Conservation (phyloP, 306 rosid species). For the Prunus persica region DNA sequence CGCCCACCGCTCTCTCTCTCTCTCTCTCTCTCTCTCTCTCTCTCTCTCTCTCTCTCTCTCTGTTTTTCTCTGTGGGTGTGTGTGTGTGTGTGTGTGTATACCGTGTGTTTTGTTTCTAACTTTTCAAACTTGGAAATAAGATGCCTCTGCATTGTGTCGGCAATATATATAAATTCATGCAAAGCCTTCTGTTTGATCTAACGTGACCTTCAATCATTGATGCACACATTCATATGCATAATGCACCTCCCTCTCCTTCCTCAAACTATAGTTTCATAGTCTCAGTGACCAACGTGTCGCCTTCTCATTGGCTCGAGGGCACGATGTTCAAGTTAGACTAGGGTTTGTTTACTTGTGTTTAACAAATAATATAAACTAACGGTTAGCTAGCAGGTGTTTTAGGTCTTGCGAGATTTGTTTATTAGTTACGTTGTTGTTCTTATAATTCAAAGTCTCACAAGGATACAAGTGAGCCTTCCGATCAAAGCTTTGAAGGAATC, state of each 20-base stretch:
- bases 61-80: neutral
- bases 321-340: slow-evolving; percentile 16
- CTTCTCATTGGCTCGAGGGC: slow-evolving; percentile 7
- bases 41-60: slow-evolving; percentile 9
- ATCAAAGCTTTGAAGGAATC: slow-evolving; percentile 22
- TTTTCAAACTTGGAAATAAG: neutral
- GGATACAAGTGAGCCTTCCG: slow-evolving; percentile 17
- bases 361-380: slow-evolving; percentile 3
- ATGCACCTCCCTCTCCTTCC: slow-evolving; percentile 6
- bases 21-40: slow-evolving; percentile 17
- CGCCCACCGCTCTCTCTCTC: slow-evolving; percentile 2
- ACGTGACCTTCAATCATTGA: slow-evolving; percentile 43
- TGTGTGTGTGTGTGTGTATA: neutral
- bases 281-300: neutral
- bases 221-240: slow-evolving; percentile 28
- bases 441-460: neutral
- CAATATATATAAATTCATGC: slow-evolving; percentile 3
- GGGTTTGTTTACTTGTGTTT: neutral
- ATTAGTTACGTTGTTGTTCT: neutral
- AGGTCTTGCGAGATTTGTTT: too few relatives aligned
- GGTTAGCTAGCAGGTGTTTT: neutral
- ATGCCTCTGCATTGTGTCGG: slow-evolving; percentile 5
- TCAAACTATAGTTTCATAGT: neutral
- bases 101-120: neutral
- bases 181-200: too few relatives aligned